phyloP scores from a whole-genome alignment of 2,329 filamentous ascomycete species.

The Helminthosporium solani region DNA sequence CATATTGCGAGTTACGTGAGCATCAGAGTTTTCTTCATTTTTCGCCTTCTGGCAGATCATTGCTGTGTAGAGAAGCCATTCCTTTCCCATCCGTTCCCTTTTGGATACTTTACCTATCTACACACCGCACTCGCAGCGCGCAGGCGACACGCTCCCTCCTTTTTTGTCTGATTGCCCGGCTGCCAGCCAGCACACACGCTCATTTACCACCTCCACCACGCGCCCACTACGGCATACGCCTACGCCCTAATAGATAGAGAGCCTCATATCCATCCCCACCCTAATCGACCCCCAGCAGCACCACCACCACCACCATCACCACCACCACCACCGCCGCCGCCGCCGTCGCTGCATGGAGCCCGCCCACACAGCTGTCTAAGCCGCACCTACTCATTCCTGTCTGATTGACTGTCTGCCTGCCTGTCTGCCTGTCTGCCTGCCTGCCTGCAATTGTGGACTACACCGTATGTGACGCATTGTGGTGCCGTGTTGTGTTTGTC shows the following conservation, averaged over 20 bases:
- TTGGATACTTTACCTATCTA: slow-evolving; percentile 11
- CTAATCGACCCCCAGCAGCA: neutral
- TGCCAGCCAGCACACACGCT: slow-evolving; percentile 5
- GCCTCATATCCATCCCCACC: neutral
- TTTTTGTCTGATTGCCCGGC: too few relatives aligned
- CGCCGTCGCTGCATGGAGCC: slow-evolving; percentile 31
- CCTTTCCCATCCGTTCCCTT: slow-evolving; percentile 3
- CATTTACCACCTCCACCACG: neutral
- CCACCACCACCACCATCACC: too few relatives aligned
- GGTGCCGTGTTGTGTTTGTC: slow-evolving; percentile 7
- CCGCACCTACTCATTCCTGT: too few relatives aligned
- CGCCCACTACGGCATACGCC: neutral
- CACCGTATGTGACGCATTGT: slow-evolving; percentile 13
- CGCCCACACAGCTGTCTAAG: slow-evolving; percentile 10
- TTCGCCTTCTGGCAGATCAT: neutral
- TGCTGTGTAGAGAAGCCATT: neutral
- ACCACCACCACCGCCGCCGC: too few relatives aligned
- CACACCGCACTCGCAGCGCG: slow-evolving; percentile 15
- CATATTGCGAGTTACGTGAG: neutral
- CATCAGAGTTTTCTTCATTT: too few relatives aligned
- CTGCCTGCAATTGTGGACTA: slow-evolving; percentile 1
- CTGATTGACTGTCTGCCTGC: too few relatives aligned
- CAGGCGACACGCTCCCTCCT: slow-evolving; percentile 13
- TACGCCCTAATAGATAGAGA: too few relatives aligned
- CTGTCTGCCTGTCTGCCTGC: too few relatives aligned